Evolutionary conservation across 768 basidiomycete genomes (phyloP).

Genomic region (Phaeotremella fagi): DNA sequence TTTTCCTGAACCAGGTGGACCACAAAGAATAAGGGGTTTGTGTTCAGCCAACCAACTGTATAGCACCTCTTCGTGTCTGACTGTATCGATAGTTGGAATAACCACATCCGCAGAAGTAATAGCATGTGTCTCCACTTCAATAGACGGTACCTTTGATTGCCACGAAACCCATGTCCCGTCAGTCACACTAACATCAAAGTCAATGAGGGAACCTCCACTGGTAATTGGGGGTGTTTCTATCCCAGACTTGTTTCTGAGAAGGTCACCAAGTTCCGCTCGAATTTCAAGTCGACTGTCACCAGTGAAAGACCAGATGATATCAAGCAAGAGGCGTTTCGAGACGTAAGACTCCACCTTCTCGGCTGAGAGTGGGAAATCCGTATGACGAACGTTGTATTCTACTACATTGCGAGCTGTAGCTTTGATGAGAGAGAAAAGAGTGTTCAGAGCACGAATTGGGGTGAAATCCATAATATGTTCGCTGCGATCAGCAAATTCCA

Average conservation of each 20-base stretch:
- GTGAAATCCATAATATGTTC: constrained; percentile 99
- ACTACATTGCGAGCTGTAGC: constrained; percentile 89
- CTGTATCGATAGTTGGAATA: constrained; percentile 96
- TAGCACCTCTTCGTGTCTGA: constrained; percentile 95
- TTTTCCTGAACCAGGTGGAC: constrained; percentile 99
- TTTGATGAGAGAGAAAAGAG: constrained; percentile 94
- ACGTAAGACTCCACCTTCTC: constrained; percentile 90
- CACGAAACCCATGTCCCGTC: constrained; percentile 85
- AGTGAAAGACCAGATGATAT: constrained; percentile 95
- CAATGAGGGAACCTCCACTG: constrained; percentile 74
- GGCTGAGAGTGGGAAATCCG: constrained; percentile 81
- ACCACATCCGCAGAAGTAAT: constrained; percentile 95
- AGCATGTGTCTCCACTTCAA: constrained; percentile 94
- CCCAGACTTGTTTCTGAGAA: constrained; percentile 74
- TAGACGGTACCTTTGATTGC: constrained; percentile 84
- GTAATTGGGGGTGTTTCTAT: constrained; percentile 78
- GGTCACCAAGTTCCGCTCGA: constrained; percentile 83
- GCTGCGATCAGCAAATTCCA: constrained; percentile 73
- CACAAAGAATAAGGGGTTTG: constrained; percentile 95
- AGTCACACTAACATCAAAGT: constrained; percentile 85
- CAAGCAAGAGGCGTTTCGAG: constrained; percentile 79
- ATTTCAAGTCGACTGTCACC: constrained; percentile 90
- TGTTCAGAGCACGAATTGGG: constrained; percentile 79
- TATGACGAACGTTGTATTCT: constrained; percentile 90
- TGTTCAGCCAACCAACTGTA: constrained; percentile 99